Base-by-base conservation (phyloP, 2,329 filamentous ascomycete genomes). In the Xylaria sp. region DNA sequence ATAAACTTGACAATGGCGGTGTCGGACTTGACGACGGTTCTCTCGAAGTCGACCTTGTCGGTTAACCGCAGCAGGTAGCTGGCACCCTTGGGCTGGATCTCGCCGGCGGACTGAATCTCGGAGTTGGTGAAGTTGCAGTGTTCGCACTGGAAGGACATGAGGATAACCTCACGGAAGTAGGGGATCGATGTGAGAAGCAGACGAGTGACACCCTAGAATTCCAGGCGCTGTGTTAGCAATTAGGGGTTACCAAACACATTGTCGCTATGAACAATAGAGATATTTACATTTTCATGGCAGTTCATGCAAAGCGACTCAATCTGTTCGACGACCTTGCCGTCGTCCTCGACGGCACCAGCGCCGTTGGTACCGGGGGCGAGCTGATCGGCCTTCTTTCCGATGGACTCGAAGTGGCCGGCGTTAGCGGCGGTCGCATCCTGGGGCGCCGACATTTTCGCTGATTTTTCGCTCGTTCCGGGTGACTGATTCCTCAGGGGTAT, bases 111-210 rank as follows among this genome's bases (percentile, higher is more conserved):
- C 73, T 97, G 93, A 68, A 99, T 89, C 69, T 97, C 93, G 74
- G 92, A 92, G 79, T 97, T 96, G 66, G 89, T 86, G 76, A 93
- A 88, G 72, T 86, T 80, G 78, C 94, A 99, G 76, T 97, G 85
- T 4, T 91, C 86, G 80, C 94, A 99, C 66, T 85, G 84, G 76
- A 99, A 99, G 63, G 93, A 97, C 87, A 97, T 96, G 75, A 99
- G 85, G 70, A 99, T 91, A 64, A 99, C 87, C 75, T 99, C 93
- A 78, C 92, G 91, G 80, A 99, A 99, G 81, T 91, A 97, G 13
- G 94, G 94, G 58, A 99, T 97, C 65, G 86, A 86, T 13, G 95
- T 96, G 57, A 99, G 85, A 49, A 99, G 85, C 19, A 99, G 83
- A 60, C 88, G 84, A 11, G 94, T 99, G 1, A 80, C 84, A 69